Percentiles rank a stretch among this genome's conserved stretches.
Evolutionary conservation across 1,139 yeast species (phyloP).

Genomic region (Zygosaccharomyces sapae): DNA sequence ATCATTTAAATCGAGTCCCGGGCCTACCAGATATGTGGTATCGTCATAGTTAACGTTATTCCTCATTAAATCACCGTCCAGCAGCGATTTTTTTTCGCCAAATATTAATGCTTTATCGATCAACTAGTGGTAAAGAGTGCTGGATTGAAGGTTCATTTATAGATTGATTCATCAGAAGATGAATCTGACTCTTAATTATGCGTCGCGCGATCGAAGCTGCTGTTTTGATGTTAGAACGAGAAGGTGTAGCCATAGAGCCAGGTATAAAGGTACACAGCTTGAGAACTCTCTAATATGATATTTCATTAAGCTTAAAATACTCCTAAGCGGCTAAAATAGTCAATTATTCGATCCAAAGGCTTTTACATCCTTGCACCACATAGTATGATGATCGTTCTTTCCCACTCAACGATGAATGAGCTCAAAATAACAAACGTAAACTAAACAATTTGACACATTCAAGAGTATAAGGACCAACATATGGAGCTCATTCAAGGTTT

Average conservation of each 20-base stretch:
- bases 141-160: too few relatives aligned
- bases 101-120: too few relatives aligned
- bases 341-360: too few relatives aligned
- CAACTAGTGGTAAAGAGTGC: too few relatives aligned
- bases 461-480: not conserved
- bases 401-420: too few relatives aligned
- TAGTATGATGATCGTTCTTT: not conserved
- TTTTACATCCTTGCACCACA: constrained; percentile 1
- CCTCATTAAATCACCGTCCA: not conserved
- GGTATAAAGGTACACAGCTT: too few relatives aligned
- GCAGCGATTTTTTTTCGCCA: not conserved
- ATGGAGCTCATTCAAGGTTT: constrained; percentile 50
- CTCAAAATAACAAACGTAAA: not conserved
- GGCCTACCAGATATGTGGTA: constrained; percentile 21
- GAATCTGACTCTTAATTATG: too few relatives aligned
- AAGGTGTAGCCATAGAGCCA: too few relatives aligned
- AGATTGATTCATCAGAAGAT: too few relatives aligned
- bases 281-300: too few relatives aligned
- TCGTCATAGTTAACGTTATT: constrained; percentile 17
- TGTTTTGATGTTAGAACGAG: too few relatives aligned
- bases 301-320: not conserved
- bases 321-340: not conserved
- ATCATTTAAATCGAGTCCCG: constrained; percentile 24
- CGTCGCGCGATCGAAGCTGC: too few relatives aligned
- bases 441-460: not conserved